phyloP scores from a whole-genome alignment of 2,329 filamentous ascomycete genomes.

The Nothomitra cinnamomea region DNA sequence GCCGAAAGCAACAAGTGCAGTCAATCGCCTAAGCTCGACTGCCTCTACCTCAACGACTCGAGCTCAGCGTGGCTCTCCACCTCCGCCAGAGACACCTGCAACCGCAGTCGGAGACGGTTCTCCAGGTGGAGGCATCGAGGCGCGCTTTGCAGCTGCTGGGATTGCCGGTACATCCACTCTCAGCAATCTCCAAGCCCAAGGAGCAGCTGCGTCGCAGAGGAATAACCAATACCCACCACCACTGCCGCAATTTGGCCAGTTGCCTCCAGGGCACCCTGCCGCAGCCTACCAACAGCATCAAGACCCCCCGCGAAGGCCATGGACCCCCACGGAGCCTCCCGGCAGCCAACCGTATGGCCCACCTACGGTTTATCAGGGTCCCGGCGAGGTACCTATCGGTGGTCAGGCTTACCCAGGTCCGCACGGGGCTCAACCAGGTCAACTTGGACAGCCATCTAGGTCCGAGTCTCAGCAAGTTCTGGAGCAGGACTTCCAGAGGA shows the following conservation, averaged over 20 bases:
- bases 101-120: conserved; percentile 43
- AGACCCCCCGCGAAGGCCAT: conserved; percentile 42
- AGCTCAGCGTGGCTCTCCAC: conserved; percentile 81
- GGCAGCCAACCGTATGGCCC: conserved; percentile 77
- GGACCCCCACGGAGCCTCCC: conserved; percentile 87
- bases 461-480: conserved; percentile 47
- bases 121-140: conserved; percentile 70
- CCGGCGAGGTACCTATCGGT: conserved; percentile 44
- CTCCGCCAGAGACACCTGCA: conserved; percentile 82
- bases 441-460: conserved; percentile 14
- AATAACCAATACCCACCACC: conserved; percentile 49
- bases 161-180: conserved; percentile 76
- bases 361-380: conserved; percentile 80
- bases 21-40: conserved; percentile 56
- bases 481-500: conserved; percentile 69
- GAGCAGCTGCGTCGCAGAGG: conserved; percentile 65
- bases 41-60: conserved; percentile 87
- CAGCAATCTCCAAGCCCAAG: conserved; percentile 56
- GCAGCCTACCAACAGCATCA: conserved; percentile 18
- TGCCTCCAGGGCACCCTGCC: conserved; percentile 25
- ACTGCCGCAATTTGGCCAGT: conserved; percentile 24
- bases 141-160: conserved; percentile 76
- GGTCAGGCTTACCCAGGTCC: conserved; percentile 15
- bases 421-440: conserved; percentile 24
- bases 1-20: conserved; percentile 30